These are phyloP conservation scores for Eutrema yunnanense DNA, from an alignment of 345 rosid genomes.

Conservation along the genomic window DNA sequence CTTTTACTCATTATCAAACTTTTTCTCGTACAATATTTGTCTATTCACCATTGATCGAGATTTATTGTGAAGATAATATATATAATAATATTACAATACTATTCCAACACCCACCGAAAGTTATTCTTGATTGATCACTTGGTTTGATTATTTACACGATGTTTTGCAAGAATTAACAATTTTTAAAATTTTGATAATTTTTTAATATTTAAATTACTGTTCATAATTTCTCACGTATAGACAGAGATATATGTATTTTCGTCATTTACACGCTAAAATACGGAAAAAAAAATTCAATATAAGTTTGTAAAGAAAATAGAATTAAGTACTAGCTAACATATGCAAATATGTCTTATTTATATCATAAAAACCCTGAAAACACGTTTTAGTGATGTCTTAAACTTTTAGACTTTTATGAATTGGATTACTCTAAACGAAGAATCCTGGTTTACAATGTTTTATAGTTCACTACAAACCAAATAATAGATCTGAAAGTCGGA, in stretches of 20 bases:
- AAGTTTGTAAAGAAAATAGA: too few species aligned
- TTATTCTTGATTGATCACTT: constrained; percentile 9
- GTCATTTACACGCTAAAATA: too few species aligned
- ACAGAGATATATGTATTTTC: too few species aligned
- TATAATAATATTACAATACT: neutral
- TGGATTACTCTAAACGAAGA: neutral
- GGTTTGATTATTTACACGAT: neutral
- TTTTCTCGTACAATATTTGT: constrained; percentile 22
- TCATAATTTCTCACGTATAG: too few species aligned
- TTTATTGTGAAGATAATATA: neutral
- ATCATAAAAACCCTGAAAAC: neutral
- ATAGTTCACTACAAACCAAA: neutral
- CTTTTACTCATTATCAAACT: constrained; percentile 17
- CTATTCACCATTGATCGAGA: constrained; percentile 19
- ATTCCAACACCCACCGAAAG: constrained; percentile 17
- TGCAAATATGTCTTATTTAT: too few species aligned
- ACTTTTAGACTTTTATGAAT: neutral
- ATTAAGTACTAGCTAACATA: too few species aligned
- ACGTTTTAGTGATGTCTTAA: constrained; percentile 1
- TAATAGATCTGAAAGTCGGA: neutral
- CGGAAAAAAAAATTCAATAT: too few species aligned
- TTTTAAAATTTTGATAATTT: too few species aligned
- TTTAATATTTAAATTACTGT: too few species aligned
- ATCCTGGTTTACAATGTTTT: neutral
- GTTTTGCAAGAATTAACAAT: too few species aligned